Evolutionary conservation across 2,329 filamentous ascomycete genomes (phyloP), one percentile per base, ranked within the genome.

Genomic region (Paraphoma chrysanthemicola): DNA sequence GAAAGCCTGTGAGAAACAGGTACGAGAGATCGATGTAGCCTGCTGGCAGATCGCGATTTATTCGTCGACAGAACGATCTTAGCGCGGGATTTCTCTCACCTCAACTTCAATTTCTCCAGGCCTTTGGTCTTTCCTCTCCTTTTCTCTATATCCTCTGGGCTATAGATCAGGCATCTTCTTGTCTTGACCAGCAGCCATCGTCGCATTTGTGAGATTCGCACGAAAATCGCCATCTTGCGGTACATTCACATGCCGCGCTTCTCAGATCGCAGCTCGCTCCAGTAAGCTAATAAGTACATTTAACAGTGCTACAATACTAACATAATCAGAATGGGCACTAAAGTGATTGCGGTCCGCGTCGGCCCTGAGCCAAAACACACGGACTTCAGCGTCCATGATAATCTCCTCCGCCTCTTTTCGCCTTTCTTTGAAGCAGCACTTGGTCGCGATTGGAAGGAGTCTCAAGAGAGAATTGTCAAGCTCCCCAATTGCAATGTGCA

Each of bases 381-480:
- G 11, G 50, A 52, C 18, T 52, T 52, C 42, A 52, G 29, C 12
- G 42, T 52, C 23, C 53, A 56, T 42, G 53, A 59, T n/a, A 44
- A 52, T 30, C 48, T 56, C 18, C 42, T 59, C 31, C 56, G 56
- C 5, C 31, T 31, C 12, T 53, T 41, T 3, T 59, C 56, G 9
- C 29, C 48, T 9, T 59, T 59, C 56, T 53, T 59, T 33, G 52
- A 59, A 18, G 45, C 43, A 3, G 53, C 53, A 7, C 48, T 59
- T 28, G 14, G 48, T n/a, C 28, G 33, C 38, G 17, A 28, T 54
- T 77, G 74, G 53, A 31, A 43, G 16, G 41, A 43, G 10, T 16
- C 41, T 16, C 14, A 43, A 23, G 41, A 43, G 18, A 36, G 33
- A 6, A 36, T 36, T 14, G 33, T 10, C 33, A 36, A 36, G 33